Base-by-base conservation (phyloP, 1,284 basidiomycete genomes). In the Austroboletus novae-zelandiae region DNA sequence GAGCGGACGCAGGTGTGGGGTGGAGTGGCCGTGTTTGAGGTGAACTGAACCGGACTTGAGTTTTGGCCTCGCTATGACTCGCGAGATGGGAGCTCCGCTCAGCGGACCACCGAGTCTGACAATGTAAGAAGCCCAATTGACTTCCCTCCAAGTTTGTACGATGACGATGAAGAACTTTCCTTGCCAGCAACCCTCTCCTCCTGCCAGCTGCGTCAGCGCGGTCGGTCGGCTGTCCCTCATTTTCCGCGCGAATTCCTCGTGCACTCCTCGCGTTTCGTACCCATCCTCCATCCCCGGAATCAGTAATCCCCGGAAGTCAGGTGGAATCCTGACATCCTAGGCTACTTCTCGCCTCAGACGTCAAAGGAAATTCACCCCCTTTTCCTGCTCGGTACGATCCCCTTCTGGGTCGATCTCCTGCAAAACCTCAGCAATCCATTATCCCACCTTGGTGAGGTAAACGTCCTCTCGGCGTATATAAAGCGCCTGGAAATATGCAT, bases 391-490 rank as follows among this genome's bases (percentile, higher is more conserved):
- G 40, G 48, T 45, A 51, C 47, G 46, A 68, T 67, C 66, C 55
- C 58, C 66, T 65, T 68, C 55, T 45, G 51, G 62, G 55, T 53
- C 60, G 65, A 69, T 64, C 55, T 56, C 54, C 49, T 44, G 32
- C 55, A 53, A 34, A 35, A 31, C 55, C 53, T 61, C 51, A 54
- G 60, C 57, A 65, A 56, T 53, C 29, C 39, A 44, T 52, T 64
- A 40, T 47, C 55, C 58, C 48, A 45, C 52, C 55, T 15, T 40
- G 49, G 64, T 70, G 67, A 66, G 67, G 67, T 69, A 68, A 69
- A 45, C 47, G 47, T 49, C 25, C 30, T 30, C 31, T 37, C 50
- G 14, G 17, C 40, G 55, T 69, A 66, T 66, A 69, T 61, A 66
- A 56, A 37, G 41, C 31, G 36, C 51, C 36, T 40, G 30, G 30